Conservation (phyloP, 345 rosid species). For the Lumnitzera littorea region DNA sequence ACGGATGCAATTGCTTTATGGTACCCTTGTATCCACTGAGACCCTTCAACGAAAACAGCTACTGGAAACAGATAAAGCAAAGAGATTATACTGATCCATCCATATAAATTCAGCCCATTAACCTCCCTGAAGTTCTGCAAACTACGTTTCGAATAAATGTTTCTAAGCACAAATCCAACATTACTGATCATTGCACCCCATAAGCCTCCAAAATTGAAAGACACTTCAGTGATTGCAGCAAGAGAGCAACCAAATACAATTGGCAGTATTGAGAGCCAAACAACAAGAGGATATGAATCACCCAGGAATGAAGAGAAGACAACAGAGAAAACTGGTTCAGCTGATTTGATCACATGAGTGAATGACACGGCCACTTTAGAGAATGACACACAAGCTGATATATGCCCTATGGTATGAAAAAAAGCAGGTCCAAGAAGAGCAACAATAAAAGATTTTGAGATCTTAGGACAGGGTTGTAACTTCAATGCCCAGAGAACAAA, state of each 20-base stretch:
- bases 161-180: constrained; percentile 80
- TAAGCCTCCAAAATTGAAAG: constrained; percentile 74
- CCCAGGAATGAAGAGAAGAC: constrained; percentile 86
- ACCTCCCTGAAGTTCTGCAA: constrained; percentile 80
- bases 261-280: constrained; percentile 90
- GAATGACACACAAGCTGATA: constrained; percentile 95
- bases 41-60: constrained; percentile 77
- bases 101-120: constrained; percentile 80
- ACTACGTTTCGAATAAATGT: constrained; percentile 81
- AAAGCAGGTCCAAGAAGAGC: constrained; percentile 96
- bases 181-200: constrained; percentile 96
- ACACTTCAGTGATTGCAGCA: constrained; percentile 92
- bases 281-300: constrained; percentile 69
- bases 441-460: constrained; percentile 69
- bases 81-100: constrained; percentile 73
- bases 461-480: constrained; percentile 74
- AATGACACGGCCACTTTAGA: constrained; percentile 97
- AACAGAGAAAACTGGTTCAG: constrained; percentile 96
- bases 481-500: constrained; percentile 67
- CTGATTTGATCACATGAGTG: constrained; percentile 95
- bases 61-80: constrained; percentile 74
- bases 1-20: constrained; percentile 61
- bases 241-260: constrained; percentile 92
- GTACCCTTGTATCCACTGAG: constrained; percentile 87
- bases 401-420: constrained; percentile 94